Percentiles rank a stretch among this genome's conserved stretches.
Evolutionary conservation across 1,139 yeast species (phyloP).

Genomic region (Geotrichum reessii): DNA sequence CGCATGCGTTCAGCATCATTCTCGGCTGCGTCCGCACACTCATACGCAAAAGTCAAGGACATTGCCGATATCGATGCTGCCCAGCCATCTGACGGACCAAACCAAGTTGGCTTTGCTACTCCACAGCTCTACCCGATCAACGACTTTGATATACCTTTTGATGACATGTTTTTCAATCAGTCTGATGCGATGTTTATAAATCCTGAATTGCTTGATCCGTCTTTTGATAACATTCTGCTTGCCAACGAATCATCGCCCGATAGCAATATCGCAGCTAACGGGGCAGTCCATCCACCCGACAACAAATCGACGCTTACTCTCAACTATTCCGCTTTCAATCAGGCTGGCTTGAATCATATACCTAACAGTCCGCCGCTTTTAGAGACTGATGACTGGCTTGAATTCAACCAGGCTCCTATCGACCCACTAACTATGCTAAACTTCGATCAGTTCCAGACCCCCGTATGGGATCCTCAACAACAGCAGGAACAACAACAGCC

Average conservation of each 20-base stretch:
- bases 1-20: no score
- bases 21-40: no score
- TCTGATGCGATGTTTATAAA: no score
- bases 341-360: not conserved
- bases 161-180: no score
- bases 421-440: not conserved
- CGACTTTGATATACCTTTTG: not conserved
- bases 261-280: not conserved
- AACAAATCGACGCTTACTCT: not conserved
- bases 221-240: conserved; percentile 4
- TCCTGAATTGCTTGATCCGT: conserved; percentile 7
- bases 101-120: no score
- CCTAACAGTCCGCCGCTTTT: not conserved
- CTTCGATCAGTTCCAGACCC: not conserved
- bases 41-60: no score
- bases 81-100: no score
- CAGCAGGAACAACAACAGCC: not conserved
- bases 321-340: not conserved
- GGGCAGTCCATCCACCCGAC: not conserved
- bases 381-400: not conserved
- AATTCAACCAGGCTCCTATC: not conserved
- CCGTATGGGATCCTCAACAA: no score
- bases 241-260: not conserved
- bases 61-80: no score
- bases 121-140: not conserved